These are phyloP conservation scores for Solanum chacoense DNA, from an alignment of 305 asterid species.

Conservation along the genomic window DNA sequence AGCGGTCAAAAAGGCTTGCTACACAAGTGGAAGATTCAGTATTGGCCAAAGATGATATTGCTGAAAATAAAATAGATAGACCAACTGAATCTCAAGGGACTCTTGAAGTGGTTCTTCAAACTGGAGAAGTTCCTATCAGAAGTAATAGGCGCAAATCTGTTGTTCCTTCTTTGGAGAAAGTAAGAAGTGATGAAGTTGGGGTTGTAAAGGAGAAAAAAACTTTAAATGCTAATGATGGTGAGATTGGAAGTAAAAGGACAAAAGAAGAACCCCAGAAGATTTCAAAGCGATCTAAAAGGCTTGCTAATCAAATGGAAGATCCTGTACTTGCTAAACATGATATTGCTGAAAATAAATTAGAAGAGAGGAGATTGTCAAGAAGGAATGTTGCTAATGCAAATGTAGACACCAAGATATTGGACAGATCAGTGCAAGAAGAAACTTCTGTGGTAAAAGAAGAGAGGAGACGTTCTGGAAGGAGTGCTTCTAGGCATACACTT, in stretches of 20 bases:
- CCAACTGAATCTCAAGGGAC: background rate
- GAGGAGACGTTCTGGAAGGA: background rate
- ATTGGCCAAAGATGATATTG: background rate
- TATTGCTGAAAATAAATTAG: background rate
- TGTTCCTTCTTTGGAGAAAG: conserved; percentile 9
- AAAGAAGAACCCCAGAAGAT: background rate
- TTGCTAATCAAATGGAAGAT: background rate
- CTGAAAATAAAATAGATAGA: background rate
- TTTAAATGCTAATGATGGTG: conserved; percentile 4
- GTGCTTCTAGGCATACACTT: background rate
- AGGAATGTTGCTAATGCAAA: conserved; percentile 13
- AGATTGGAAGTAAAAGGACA: background rate
- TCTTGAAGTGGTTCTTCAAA: background rate
- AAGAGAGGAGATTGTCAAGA: conserved; percentile 24
- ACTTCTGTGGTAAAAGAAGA: background rate
- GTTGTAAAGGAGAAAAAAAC: conserved; percentile 7
- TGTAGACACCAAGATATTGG: background rate
- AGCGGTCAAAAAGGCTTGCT: background rate
- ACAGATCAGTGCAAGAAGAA: background rate
- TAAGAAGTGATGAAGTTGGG: conserved; percentile 8
- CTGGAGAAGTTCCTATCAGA: conserved; percentile 6
- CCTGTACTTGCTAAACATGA: background rate
- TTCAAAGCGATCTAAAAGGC: background rate
- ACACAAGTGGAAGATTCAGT: background rate
- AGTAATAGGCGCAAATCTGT: conserved; percentile 24